Conservation (phyloP, 805 yeast genomes). For the Cyberlindnera nakhonratchasimensis region DNA sequence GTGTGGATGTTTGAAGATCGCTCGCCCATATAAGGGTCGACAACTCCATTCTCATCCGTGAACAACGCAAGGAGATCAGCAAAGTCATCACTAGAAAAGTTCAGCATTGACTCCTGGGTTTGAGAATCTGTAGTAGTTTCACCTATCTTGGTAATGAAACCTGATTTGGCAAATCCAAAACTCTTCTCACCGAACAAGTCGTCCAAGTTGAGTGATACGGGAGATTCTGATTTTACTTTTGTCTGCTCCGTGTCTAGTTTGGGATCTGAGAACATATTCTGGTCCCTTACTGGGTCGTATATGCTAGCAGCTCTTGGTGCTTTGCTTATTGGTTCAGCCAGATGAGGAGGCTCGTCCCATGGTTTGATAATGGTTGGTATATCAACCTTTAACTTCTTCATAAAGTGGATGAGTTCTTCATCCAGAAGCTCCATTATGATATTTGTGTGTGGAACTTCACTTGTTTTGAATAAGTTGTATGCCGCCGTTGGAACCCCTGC, state of each 20-base stretch:
- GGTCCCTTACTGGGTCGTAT: slow-evolving; percentile 3
- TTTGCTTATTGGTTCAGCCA: neutral
- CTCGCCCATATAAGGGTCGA: neutral
- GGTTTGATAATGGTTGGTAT: neutral
- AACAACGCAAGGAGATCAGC: slow-evolving; percentile 4
- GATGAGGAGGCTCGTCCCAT: neutral
- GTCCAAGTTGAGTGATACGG: neutral
- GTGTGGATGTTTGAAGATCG: neutral
- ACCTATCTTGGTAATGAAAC: neutral
- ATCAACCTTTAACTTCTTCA: neutral
- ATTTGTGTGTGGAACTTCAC: slow-evolving; percentile 3
- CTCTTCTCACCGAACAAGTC: neutral
- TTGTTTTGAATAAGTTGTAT: neutral
- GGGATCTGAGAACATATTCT: neutral
- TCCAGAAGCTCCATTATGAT: slow-evolving; percentile 1
- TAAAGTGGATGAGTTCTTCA: neutral
- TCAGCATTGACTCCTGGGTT: neutral
- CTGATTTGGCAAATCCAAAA: neutral
- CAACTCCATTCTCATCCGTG: neutral
- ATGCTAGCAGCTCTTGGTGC: neutral
- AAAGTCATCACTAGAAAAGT: slow-evolving; percentile 3
- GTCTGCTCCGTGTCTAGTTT: too few relatives aligned
- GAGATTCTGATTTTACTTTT: neutral
- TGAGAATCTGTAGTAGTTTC: neutral
- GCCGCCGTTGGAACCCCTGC: neutral